phyloP scores from a whole-genome alignment of 1,284 basidiomycete genomes.

The Trametes versicolor region DNA sequence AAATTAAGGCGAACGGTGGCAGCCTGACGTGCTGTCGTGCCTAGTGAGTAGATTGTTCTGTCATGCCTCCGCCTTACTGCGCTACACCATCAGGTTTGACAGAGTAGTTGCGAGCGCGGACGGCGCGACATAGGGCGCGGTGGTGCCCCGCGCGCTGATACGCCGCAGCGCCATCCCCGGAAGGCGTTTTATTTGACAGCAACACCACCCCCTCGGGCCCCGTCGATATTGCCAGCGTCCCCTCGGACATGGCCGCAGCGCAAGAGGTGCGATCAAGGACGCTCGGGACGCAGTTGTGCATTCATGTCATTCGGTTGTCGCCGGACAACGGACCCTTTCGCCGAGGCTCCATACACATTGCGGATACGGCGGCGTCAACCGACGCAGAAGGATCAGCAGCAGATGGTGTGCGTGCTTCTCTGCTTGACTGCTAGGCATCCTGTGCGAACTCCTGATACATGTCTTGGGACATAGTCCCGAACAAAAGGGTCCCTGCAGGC shows the following conservation, averaged over 20 bases:
- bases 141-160: slow-evolving; percentile 13
- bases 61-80: neutral
- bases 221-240: neutral
- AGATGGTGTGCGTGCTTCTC: slow-evolving; percentile 13
- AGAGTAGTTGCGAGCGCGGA: slow-evolving; percentile 19
- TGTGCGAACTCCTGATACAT: slow-evolving; percentile 19
- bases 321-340: neutral
- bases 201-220: neutral
- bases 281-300: neutral
- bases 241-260: neutral
- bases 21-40: slow-evolving; percentile 7
- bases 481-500: neutral
- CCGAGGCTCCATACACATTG: neutral
- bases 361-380: slow-evolving; percentile 3
- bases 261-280: neutral
- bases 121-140: neutral
- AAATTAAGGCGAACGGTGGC: slow-evolving; percentile 3
- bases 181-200: neutral
- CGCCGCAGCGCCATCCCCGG: neutral
- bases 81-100: slow-evolving; percentile 10
- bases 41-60: slow-evolving; percentile 15
- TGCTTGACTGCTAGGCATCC: slow-evolving; percentile 3
- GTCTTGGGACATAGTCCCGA: slow-evolving; percentile 13
- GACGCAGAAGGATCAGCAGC: slow-evolving; percentile 1
- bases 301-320: neutral